A percentile compares a stretch with the other conserved stretches of the same genome.
Conservation (phyloP, 352 stramenopile genomes). For the Discostella stelligera region DNA sequence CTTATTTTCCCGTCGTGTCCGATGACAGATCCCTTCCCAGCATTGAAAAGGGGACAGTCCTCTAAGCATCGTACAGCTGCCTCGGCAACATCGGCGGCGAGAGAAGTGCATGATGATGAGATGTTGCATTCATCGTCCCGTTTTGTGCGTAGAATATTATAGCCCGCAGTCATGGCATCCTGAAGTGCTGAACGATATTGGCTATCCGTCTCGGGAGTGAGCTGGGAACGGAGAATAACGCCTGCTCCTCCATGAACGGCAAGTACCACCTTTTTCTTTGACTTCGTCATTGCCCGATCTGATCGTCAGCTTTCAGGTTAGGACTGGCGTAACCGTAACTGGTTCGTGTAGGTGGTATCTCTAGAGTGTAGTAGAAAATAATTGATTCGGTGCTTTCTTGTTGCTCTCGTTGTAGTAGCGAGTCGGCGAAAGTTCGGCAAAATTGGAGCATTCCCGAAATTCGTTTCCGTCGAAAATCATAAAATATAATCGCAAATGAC, state of each 20-base stretch:
- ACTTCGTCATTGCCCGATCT: too few relatives aligned
- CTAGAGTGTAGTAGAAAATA: too few relatives aligned
- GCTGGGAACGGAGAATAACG: conserved; percentile 28
- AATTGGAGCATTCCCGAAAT: too few relatives aligned
- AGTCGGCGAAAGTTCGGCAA: too few relatives aligned
- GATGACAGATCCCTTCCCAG: conserved; percentile 37
- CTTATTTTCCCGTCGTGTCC: conserved; percentile 26
- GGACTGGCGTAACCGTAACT: too few relatives aligned
- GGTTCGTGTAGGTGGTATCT: too few relatives aligned
- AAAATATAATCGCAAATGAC: too few relatives aligned
- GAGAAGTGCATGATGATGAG: background rate
- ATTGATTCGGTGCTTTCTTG: too few relatives aligned
- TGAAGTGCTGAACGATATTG: conserved; percentile 30
- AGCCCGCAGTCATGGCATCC: conserved; percentile 21
- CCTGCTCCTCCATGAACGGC: conserved; percentile 43
- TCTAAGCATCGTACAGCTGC: conserved; percentile 36
- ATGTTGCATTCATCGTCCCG: background rate
- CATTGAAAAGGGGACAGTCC: conserved; percentile 41
- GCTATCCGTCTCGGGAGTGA: conserved; percentile 21
- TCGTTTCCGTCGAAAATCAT: too few relatives aligned
- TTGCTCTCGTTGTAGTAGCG: too few relatives aligned
- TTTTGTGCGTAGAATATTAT: conserved; percentile 10
- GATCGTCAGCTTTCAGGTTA: too few relatives aligned
- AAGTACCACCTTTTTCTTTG: conserved; percentile 20
- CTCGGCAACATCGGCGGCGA: conserved; percentile 26